Evolutionary conservation across 139 green algal genomes (phyloP), one percentile per base, ranked within the genome.

Genomic region (Coelastrella sp.): DNA sequence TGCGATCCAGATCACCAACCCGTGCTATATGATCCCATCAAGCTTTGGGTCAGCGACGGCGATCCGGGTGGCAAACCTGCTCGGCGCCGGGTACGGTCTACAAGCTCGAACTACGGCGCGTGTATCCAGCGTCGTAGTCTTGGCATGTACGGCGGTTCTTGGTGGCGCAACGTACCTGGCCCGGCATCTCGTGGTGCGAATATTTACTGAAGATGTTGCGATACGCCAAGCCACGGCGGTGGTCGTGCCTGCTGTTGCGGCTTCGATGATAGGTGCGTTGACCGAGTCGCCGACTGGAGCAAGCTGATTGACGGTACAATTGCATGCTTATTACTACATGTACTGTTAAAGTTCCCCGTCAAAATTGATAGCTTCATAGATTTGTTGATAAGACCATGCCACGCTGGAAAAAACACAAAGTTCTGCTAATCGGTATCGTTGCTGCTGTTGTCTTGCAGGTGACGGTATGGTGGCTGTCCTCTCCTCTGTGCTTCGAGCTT

Each of bases 391-490:
- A n/a, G n/a, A n/a, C n/a, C n/a, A n/a, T n/a, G n/a, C n/a, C n/a
- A n/a, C n/a, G n/a, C n/a, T n/a, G n/a, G n/a, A n/a, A n/a, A n/a
- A n/a, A n/a, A n/a, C n/a, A n/a, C n/a, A 63, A 7, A 32, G 53
- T 7, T 63, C 19, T 25, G 19, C 19, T n/a, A 63, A 30, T 8
- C 25, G 4, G 5, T 1, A 43, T 57, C 30, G 11, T 5, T 80
- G 4, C 35, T 80, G 45, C 48, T 80, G 25, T 4, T 68, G 45
- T 66, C 25, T 35, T 71, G 53, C 53, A 71, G 75, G 75, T 57
- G 75, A 82, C 40, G 75, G 75, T 53, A 82, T 82, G 75, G 75
- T 82, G 21, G 75, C 75, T n/a, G 75, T 82, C 19, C 53, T 82
- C 7, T 82, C 75, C 5, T 63, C 51, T 19, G 53, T 82, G 25